Evolutionary conservation across 352 stramenopile species (phyloP), one percentile per base, ranked within the genome.

Genomic region (Phytophthora parvispora): DNA sequence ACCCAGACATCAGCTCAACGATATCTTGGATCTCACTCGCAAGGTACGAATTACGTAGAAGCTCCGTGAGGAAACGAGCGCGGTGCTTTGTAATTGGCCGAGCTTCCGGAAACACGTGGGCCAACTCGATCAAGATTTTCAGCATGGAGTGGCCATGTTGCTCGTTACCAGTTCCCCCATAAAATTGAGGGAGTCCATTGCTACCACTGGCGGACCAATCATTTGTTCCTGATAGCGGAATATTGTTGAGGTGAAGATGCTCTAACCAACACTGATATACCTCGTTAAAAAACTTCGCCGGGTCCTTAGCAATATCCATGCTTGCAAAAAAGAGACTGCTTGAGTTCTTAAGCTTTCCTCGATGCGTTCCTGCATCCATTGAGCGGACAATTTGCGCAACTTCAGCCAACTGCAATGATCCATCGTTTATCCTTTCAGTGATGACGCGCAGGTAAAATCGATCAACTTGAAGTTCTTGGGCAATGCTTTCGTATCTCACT

Each of bases 181-280:
- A 67, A 63, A 71, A 66, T 27, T 61, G 60, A 6, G 64, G 57
- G 18, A 78, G 66, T 8, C 61, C 47, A 3, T 78, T 81, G 42
- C 64, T 80, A 48, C 65, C 62, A 62, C 80, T 81, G 22, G 70
- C 78, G 27, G 75, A 76, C 59, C 59, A 76, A 51, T 78, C 64
- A 12, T 68, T 72, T 6, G 70, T 75, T 64, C 70, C 68, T 36
- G 70, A 77, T 15, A 84, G 62, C 22, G 63, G 73, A 29, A 80
- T 64, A 45, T 76, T 69, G 36, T 74, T 80, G 2, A 91, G 67
- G 48, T 91, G 77, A 20, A 92, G 65, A 61, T 92, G 77, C 38
- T 96, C 86, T 16, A 96, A 73, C 89, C 89, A 96, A 54, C 85
- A 86, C 64, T 95, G 84, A 56, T 94, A 96, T 1, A 94, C 83